Percentiles rank a stretch among this genome's conserved stretches.
Conservation (phyloP, 2,329 filamentous ascomycete genomes). For the Talaromyces sp. region DNA sequence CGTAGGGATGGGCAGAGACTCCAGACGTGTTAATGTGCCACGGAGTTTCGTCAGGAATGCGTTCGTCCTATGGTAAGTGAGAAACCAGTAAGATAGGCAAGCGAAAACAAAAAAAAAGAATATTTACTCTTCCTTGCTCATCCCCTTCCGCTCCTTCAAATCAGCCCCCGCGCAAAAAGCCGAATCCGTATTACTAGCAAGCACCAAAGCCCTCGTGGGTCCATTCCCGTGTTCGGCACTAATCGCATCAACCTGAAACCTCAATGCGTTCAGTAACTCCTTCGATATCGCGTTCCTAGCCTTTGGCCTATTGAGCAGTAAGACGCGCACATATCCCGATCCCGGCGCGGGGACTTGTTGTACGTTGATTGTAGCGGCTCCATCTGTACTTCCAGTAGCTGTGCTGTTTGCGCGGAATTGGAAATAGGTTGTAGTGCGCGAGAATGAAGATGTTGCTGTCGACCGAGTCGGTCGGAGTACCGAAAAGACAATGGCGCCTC, state of each 20-base stretch:
- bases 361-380: constrained; percentile 54
- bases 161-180: constrained; percentile 95
- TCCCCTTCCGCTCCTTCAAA: constrained; percentile 76
- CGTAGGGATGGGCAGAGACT: constrained; percentile 76
- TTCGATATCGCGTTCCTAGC: constrained; percentile 88
- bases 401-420: constrained; percentile 24
- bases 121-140: constrained; percentile 70
- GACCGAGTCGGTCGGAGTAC: constrained; percentile 7
- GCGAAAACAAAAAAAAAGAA: background rate
- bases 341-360: constrained; percentile 71
- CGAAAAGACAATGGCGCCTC: constrained; percentile 16
- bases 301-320: constrained; percentile 77
- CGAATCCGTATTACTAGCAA: constrained; percentile 78
- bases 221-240: constrained; percentile 54
- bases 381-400: constrained; percentile 28
- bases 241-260: constrained; percentile 66
- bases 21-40: constrained; percentile 66
- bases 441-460: background rate
- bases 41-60: constrained; percentile 75
- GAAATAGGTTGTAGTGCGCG: background rate
- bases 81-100: background rate
- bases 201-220: constrained; percentile 70
- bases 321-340: constrained; percentile 77
- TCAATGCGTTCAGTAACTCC: constrained; percentile 66
- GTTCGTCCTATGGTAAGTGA: constrained; percentile 55